Evolutionary conservation across 1,284 basidiomycete genomes (phyloP).

Genomic region (Cryptococcus amylolentus): DNA sequence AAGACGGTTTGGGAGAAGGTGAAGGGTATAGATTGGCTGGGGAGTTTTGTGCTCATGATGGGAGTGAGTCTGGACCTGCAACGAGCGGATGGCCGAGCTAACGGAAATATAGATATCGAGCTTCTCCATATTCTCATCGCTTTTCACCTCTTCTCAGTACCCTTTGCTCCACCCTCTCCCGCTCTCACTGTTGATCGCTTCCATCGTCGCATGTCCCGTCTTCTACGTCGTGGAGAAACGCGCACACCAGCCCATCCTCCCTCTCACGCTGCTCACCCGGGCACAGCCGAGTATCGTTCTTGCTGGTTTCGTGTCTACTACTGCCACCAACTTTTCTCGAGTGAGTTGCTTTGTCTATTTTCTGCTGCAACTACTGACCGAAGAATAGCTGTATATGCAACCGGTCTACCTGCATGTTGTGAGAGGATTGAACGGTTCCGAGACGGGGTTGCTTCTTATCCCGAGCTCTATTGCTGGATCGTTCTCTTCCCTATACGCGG

Average conservation of each 20-base stretch:
- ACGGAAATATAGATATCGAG: slow-evolving; percentile 18
- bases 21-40: slow-evolving; percentile 33
- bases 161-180: slow-evolving; percentile 24
- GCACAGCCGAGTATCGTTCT: slow-evolving; percentile 23
- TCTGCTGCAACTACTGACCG: background rate
- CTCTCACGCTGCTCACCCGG: slow-evolving; percentile 23
- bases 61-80: slow-evolving; percentile 18
- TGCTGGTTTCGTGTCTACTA: slow-evolving; percentile 20
- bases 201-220: slow-evolving; percentile 14
- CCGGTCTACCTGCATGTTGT: slow-evolving; percentile 36
- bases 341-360: slow-evolving; percentile 10
- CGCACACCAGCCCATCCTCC: slow-evolving; percentile 30
- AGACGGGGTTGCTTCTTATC: slow-evolving; percentile 28
- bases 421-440: slow-evolving; percentile 23
- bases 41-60: slow-evolving; percentile 22
- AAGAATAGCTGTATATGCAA: slow-evolving; percentile 26
- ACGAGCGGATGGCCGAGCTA: background rate
- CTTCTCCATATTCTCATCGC: slow-evolving; percentile 25
- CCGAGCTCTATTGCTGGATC: slow-evolving; percentile 28
- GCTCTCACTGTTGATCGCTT: slow-evolving; percentile 12
- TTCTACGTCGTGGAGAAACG: slow-evolving; percentile 26
- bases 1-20: slow-evolving; percentile 24
- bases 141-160: slow-evolving; percentile 26
- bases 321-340: slow-evolving; percentile 22
- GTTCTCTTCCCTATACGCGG: slow-evolving; percentile 28